These are phyloP conservation scores for Pseudogymnoascus sp. DNA, from an alignment of 2,329 filamentous ascomycete species.

Conservation along the genomic window DNA sequence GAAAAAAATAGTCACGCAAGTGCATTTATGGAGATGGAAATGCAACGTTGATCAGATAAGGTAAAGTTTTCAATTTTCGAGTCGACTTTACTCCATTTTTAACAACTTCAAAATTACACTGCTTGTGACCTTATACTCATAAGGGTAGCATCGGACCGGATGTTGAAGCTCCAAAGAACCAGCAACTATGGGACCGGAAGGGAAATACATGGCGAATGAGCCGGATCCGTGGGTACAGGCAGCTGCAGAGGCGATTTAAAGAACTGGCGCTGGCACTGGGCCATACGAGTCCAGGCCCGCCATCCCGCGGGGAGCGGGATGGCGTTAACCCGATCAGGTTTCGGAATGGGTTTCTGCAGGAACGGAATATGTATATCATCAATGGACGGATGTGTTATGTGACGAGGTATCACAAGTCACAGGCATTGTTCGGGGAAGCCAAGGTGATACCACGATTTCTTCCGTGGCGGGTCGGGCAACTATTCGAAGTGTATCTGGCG, in stretches of 20 bases:
- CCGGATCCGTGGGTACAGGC: neutral
- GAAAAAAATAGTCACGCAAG: no score
- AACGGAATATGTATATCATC: conserved; percentile 2
- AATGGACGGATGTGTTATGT: neutral
- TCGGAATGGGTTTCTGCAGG: neutral
- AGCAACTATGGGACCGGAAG: neutral
- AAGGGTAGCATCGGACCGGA: no score
- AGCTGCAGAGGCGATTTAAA: neutral
- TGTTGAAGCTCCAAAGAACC: neutral
- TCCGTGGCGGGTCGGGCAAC: neutral
- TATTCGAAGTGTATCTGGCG: neutral
- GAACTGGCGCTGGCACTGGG: neutral
- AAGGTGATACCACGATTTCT: conserved; percentile 9
- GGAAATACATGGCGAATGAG: neutral
- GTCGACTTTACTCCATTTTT: no score
- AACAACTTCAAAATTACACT: no score
- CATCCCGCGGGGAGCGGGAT: neutral
- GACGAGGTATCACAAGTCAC: conserved; percentile 2
- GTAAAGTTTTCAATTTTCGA: no score
- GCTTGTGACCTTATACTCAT: no score
- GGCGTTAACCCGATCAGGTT: neutral
- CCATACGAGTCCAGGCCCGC: neutral
- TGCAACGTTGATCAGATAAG: no score
- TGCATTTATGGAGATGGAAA: no score
- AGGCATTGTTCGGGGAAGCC: neutral